Conservation (phyloP, 345 rosid species). For the Euphorbia peplus region DNA sequence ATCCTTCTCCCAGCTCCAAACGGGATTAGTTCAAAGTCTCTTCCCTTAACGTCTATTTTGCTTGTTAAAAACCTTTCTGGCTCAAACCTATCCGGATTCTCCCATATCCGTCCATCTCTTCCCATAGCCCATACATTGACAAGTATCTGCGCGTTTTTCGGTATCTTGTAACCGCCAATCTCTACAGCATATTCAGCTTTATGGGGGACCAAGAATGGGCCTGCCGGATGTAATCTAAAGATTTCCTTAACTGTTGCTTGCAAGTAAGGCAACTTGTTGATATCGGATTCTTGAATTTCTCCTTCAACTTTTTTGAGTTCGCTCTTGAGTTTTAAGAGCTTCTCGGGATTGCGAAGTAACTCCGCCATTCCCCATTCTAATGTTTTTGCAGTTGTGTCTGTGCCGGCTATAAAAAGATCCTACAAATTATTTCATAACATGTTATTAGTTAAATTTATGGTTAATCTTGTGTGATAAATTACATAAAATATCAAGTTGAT, state of each 20-base stretch:
- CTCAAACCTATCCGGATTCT: too few species aligned
- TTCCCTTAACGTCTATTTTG: conserved; percentile 11
- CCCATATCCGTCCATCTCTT: too few species aligned
- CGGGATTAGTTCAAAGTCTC: conserved; percentile 20
- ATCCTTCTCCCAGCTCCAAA: conserved; percentile 33
- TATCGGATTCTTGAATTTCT: conserved; percentile 12
- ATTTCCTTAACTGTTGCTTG: conserved; percentile 8
- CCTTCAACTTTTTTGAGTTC: background rate
- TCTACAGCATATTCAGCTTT: background rate
- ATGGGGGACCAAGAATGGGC: background rate
- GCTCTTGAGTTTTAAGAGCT: background rate
- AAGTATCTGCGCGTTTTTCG: conserved; percentile 6
- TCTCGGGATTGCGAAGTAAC: background rate
- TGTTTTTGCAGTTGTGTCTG: too few species aligned
- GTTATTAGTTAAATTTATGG: too few species aligned
- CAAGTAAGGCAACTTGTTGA: conserved; percentile 8
- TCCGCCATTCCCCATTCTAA: background rate
- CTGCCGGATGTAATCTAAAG: background rate
- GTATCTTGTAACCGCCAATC: background rate
- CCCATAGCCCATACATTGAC: conserved; percentile 3
- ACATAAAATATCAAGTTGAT: background rate
- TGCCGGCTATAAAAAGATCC: too few species aligned
- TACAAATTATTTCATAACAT: background rate
- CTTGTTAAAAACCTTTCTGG: too few species aligned
- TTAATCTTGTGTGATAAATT: too few species aligned